Evolutionary conservation across 2,329 filamentous ascomycete species (phyloP), one percentile per base, ranked within the genome.

Genomic region (Verticillium zaregamsianum): DNA sequence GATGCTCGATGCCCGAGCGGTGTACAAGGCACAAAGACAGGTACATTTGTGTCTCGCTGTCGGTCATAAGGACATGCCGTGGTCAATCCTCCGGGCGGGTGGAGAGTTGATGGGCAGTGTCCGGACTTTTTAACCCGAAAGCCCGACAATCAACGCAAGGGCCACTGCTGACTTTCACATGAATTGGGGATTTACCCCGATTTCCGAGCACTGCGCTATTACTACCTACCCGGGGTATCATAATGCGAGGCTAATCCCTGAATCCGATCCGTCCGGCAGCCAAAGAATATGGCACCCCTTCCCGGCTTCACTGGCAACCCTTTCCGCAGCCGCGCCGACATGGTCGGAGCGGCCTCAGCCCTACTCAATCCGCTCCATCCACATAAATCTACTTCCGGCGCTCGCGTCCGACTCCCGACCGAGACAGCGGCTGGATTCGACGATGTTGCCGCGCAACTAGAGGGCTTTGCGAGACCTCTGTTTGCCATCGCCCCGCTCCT

Each of bases 401-500:
- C 73, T 4, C 68, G 73, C 2, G 70, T 76, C 35, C 69, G 68
- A 33, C 55, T 76, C 2, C 66, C 72, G 1, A 65, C 68, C 2
- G 66, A 63, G 1, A 74, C 73, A 2, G 72, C 65, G 9, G 68
- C 73, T 3, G 69, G 71, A 6, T 77, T 77, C 57, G 71, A 73
- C 59, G 74, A 76, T 45, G 64, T 65, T 0, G 70, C 74, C 2
- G 74, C 75, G 3, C 72, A 76, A 61, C 67, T 76, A 4, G 75
- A 77, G 55, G 75, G 75, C 0, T 77, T 73, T 61, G 74, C 73
- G 0, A 64, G 70, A 12, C 71, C 67, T 2, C 57, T 71, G 3
- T 72, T 68, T 59, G 64, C 55, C 20, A 61, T 67, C 17, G 64
- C 62, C 3, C 35, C 59, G 28, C 62, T 68, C 23, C 60, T 87